Base-by-base conservation (phyloP, 164 flowering plant genomes). In the Macadamia tetraphylla region DNA sequence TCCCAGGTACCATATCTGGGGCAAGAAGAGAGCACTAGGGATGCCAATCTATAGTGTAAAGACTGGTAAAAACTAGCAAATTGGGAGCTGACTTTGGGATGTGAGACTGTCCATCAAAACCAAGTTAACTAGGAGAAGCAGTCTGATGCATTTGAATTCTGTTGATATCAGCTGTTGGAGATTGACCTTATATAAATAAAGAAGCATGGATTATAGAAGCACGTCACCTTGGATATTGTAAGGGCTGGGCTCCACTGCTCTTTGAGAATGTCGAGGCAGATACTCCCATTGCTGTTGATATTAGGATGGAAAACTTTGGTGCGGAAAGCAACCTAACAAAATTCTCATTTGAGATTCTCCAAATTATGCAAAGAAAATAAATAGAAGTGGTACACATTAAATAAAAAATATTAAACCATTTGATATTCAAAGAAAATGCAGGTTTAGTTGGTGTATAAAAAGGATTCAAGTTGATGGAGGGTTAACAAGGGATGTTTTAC, bases 241-340 rank as follows among this genome's bases (percentile, higher is more conserved):
- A 73, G 72, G 10, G 76, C 76, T 0, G 76, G 76, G 62, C 76
- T 73, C 76, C 76, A 73, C 57, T 73, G 76, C 68, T 73, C 76
- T 65, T 73, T 73, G 12, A 73, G 72, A 29, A 73, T 73, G 61
- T 73, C 76, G 42, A 73, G 69, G 58, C 76, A 73, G 59, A 73
- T 73, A 67, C 65, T 73, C 12, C 76, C 76, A 59, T 73, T 73
- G 60, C 68, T 73, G 68, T 73, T 73, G 46, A 73, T 73, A 60
- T 73, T 73, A 1, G 76, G 76, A 59, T 73, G 76, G 69, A 68
- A 73, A 17, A 73, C 76, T 69, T 73, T 73, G 61, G 76, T 73
- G 60, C 64, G 70, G 55, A 73, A 73, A 11, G 76, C 64, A 49
- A 73, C 72, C 76, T 73, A 69, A n/a, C 48, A 12, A 31, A 30